Base-by-base conservation (phyloP, 169 alveolate species). In the Cryptosporidium viatorum region DNA sequence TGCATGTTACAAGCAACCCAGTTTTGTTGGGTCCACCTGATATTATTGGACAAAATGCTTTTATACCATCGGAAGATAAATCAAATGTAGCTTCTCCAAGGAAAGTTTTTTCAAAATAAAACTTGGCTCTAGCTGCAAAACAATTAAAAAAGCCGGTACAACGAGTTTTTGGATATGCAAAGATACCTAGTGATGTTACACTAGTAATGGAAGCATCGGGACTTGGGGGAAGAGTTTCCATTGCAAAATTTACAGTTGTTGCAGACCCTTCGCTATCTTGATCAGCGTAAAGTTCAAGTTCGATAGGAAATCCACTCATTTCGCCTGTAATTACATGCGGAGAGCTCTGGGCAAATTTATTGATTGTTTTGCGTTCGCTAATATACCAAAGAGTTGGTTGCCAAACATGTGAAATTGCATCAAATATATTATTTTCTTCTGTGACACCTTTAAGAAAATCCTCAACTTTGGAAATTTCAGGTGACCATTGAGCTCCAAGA, bases 11-110 rank as follows among this genome's bases (percentile, higher is more conserved):
- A 1, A 80, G 75, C 16, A 80, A 37, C 12, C 89, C 89, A 21
- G 89, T 80, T 12, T 80, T 80, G 26, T 80, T 80, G 5, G 89
- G 89, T 8, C 89, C 89, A n/a, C 89, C 89, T 16, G 89, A 80
- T 10, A 80, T 80, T 31, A 80, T 59, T 18, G 89, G 89, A 18
- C 89, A 80, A 60, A 80, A 80, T 0, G 89, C 89, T 39, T 80
- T 80, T 12, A 80, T 59, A 18, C 89, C 89, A 41, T 80, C 89
- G 16, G 89, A 60, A 16, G 89, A 31, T 18, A 80, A 41, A n/a
- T 80, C 89, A 80, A 80, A 80, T 4, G 89, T 80, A 16, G 89
- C 89, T 35, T 80, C 89, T 18, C 89, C 89, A 26, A 80, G 48
- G 62, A 80, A 80, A 33, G 41, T 37, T 29, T 80, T 59, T 41